Conservation (phyloP, 163 green algal species). For the Scenedesmus sp. region DNA sequence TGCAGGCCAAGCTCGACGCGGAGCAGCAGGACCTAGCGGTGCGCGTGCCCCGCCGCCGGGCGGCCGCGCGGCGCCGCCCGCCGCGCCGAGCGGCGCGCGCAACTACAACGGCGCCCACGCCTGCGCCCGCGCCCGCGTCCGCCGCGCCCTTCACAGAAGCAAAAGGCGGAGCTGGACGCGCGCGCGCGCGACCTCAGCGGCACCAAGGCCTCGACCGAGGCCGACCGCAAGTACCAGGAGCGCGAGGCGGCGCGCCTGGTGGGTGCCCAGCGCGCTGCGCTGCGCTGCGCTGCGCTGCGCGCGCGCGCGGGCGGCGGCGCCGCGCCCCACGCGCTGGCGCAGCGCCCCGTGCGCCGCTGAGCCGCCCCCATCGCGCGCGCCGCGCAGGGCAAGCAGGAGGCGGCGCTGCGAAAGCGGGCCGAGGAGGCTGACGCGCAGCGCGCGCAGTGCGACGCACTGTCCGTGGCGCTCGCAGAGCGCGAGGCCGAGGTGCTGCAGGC, state of each 20-base stretch:
- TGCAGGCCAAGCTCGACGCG: neutral
- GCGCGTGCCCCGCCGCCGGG: neutral
- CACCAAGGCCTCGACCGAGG: neutral
- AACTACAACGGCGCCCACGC: no score
- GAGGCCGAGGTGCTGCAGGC: slow-evolving; percentile 9
- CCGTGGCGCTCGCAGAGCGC: neutral
- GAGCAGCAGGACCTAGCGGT: slow-evolving; percentile 11
- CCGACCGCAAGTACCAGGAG: slow-evolving; percentile 15
- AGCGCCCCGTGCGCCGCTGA: neutral
- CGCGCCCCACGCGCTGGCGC: neutral
- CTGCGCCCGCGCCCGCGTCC: no score
- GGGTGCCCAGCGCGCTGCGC: neutral
- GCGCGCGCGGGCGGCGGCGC: neutral
- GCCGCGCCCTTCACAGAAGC: neutral
- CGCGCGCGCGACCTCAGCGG: neutral
- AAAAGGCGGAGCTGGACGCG: neutral
- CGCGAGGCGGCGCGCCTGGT: slow-evolving; percentile 8
- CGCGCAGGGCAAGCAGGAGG: slow-evolving; percentile 22
- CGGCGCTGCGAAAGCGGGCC: neutral
- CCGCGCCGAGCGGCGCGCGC: no score
- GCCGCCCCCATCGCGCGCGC: neutral
- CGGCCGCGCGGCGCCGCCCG: no score
- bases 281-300: neutral
- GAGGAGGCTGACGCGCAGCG: no score
- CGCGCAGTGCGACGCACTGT: no score